Evolutionary conservation across 805 yeast genomes (phyloP).

Genomic region (Phaffomyces opuntiae): DNA sequence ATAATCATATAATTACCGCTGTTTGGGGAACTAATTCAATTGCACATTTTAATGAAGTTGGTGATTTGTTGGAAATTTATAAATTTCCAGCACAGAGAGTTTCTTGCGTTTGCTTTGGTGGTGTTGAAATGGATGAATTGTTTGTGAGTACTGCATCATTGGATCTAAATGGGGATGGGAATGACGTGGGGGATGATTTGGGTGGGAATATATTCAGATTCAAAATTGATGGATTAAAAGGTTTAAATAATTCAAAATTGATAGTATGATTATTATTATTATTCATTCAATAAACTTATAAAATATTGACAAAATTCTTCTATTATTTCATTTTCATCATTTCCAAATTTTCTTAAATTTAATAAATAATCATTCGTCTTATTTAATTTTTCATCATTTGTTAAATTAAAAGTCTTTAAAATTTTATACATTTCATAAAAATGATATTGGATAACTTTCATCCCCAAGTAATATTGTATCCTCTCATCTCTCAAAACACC

Average conservation of each 20-base stretch:
- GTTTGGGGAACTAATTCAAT: conserved; percentile 57
- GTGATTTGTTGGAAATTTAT: conserved; percentile 44
- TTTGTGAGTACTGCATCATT: conserved; percentile 63
- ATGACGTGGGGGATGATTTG: conserved; percentile 24
- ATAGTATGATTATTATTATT: background rate
- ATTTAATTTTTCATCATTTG: conserved; percentile 50
- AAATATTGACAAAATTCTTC: conserved; percentile 53
- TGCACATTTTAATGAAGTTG: conserved; percentile 42
- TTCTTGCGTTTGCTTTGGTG: conserved; percentile 53
- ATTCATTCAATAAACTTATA: conserved; percentile 10
- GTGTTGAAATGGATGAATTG: conserved; percentile 39
- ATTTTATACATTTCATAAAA: conserved; percentile 42
- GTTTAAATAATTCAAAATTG: conserved; percentile 21
- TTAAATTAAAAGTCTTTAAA: conserved; percentile 38
- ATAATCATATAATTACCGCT: conserved; percentile 53
- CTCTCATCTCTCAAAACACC: conserved; percentile 33
- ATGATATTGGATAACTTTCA: conserved; percentile 52
- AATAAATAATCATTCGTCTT: conserved; percentile 56
- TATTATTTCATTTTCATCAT: conserved; percentile 57
- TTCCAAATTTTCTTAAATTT: conserved; percentile 55
- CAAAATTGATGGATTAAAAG: conserved; percentile 30
- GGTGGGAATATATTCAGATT: conserved; percentile 57
- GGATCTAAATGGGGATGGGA: conserved; percentile 33
- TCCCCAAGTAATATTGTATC: conserved; percentile 39
- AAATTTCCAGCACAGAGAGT: conserved; percentile 52